phyloP scores from a whole-genome alignment of 2,329 filamentous ascomycete species.

The Thermothelomyces thermophilus region DNA sequence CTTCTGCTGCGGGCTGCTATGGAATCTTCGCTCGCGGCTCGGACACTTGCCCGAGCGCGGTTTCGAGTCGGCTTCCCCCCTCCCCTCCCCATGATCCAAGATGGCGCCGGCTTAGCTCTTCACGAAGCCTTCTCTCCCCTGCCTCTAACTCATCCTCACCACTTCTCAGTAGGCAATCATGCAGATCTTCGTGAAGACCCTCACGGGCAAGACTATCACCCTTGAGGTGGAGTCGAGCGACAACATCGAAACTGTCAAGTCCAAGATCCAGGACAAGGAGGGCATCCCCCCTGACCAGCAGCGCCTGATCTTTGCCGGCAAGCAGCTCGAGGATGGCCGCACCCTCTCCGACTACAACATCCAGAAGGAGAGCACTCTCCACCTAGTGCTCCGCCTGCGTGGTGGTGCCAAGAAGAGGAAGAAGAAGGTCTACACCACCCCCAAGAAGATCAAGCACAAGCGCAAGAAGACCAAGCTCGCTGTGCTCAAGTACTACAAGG shows the following conservation, averaged over 20 bases:
- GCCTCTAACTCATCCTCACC: constrained; percentile 36
- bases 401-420: constrained; percentile 99
- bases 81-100: neutral
- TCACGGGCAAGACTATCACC: constrained; percentile 99
- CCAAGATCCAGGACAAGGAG: constrained; percentile 98
- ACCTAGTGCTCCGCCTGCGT: constrained; percentile 95
- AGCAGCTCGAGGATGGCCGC: constrained; percentile 99
- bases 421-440: constrained; percentile 99
- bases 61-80: constrained; percentile 2
- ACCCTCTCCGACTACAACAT: constrained; percentile 99
- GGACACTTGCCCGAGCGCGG: constrained; percentile 2
- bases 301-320: constrained; percentile 98
- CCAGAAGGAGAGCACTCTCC: constrained; percentile 99
- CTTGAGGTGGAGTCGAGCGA: constrained; percentile 99
- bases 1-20: constrained; percentile 7
- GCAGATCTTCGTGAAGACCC: constrained; percentile 75
- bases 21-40: constrained; percentile 4
- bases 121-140: constrained; percentile 11
- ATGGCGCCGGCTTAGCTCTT: constrained; percentile 4
- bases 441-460: constrained; percentile 99
- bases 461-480: constrained; percentile 99
- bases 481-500: constrained; percentile 99
- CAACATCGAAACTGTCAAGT: constrained; percentile 99
- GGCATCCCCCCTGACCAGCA: constrained; percentile 98
- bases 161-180: constrained; percentile 53